Base-by-base conservation (phyloP, 441 rosid species). In the Erodium chrysanthum region DNA sequence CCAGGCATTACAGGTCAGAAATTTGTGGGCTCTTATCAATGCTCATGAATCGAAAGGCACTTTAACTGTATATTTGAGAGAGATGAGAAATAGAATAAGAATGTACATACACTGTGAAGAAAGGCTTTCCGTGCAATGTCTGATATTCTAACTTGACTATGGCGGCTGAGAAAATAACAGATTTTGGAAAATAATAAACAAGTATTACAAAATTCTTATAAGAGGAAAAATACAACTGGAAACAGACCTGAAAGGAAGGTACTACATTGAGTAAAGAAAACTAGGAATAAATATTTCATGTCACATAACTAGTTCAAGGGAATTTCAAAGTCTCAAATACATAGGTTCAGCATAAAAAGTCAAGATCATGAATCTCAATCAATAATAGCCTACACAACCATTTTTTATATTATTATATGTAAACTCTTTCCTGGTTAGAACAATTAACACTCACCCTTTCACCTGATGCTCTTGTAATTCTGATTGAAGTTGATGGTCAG, bases 401-500 rank as follows among this genome's bases (percentile, higher is more conserved):
- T 27, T 62, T 25, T 1, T 11, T 60, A 2, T 29, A 29, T 15
- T 12, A 29, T 4, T 14, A 62, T 15, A 62, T 62, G 50, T 4
- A 54, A 22, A 14, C 3, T 31, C 23, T 14, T 37, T 10, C 15
- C 4, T 8, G 6, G 60, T 33, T 2, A 58, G 65, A 68, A 52
- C 42, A 6, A 62, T 29, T 8, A 21, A 18, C 72, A 76, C 85
- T 66, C 73, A 86, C 94, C 95, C 90, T 85, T 88, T 95, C 75
- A 84, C 76, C 74, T 85, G 81, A 74, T 92, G 87, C 83, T 95
- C 98, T 70, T 90, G 98, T 76, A 95, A 77, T 77, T 87, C 84
- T 67, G 99, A 87, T 80, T 95, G 98, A 79, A 95, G 98, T 81
- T 95, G 99, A 83, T 95, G 97, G 71, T 95, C 99, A 25, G 99